These are phyloP conservation scores for Fusarium clavum DNA, from an alignment of 2,329 filamentous ascomycete species.

Conservation along the genomic window DNA sequence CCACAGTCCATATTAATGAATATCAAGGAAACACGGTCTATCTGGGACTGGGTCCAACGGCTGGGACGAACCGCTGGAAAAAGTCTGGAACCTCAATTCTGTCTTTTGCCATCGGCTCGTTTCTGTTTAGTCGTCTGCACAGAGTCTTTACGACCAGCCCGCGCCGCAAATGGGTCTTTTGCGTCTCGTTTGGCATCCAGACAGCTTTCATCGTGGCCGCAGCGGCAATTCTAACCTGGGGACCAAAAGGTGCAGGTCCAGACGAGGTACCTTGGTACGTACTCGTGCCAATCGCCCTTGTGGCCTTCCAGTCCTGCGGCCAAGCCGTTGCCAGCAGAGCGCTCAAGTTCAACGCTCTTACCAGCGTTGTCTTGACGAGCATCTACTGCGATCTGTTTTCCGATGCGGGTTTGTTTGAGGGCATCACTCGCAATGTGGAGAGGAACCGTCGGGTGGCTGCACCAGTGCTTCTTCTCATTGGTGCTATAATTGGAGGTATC, in stretches of 20 bases:
- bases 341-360: constrained; percentile 75
- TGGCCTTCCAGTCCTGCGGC: constrained; percentile 82
- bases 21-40: constrained; percentile 78
- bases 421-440: constrained; percentile 57
- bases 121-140: constrained; percentile 77
- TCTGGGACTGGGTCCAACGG: constrained; percentile 75
- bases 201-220: constrained; percentile 62
- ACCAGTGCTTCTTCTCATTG: constrained; percentile 61
- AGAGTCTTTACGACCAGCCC: constrained; percentile 61
- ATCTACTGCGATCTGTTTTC: constrained; percentile 85
- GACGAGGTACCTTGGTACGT: constrained; percentile 68
- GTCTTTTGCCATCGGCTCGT: constrained; percentile 78
- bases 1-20: background rate
- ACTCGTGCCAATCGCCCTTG: constrained; percentile 73
- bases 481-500: constrained; percentile 63
- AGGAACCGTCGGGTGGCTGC: constrained; percentile 64
- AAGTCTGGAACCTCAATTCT: constrained; percentile 71
- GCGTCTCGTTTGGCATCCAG: constrained; percentile 67
- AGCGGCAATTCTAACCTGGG: constrained; percentile 65
- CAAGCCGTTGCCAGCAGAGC: constrained; percentile 81
- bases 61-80: constrained; percentile 61
- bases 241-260: constrained; percentile 53
- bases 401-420: constrained; percentile 63
- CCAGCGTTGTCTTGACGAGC: constrained; percentile 83
- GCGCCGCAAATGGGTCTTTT: constrained; percentile 73